phyloP scores from a whole-genome alignment of 192 early-diverging fungal species.

The Geranomyces michiganensis region DNA sequence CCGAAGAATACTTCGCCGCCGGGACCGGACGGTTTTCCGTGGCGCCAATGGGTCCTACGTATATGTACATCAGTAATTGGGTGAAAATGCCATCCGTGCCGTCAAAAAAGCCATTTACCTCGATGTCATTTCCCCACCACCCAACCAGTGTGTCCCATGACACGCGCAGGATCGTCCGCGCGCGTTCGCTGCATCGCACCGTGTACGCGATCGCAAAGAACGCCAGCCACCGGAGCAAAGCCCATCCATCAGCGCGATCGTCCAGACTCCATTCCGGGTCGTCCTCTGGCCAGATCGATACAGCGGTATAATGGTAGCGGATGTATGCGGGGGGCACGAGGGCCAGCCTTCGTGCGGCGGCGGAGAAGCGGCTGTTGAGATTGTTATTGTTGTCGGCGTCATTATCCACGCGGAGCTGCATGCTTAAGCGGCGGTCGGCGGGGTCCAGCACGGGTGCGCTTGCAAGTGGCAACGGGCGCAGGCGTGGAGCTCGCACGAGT shows the following conservation, averaged over 20 bases:
- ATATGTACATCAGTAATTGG: too few relatives aligned
- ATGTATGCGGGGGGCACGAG: slow-evolving; percentile 1
- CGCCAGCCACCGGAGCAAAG: neutral
- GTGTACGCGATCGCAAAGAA: neutral
- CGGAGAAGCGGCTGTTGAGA: neutral
- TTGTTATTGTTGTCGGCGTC: too few relatives aligned
- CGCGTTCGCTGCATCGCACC: neutral
- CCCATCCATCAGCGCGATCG: neutral
- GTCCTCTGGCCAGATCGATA: slow-evolving; percentile 38
- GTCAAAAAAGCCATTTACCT: slow-evolving; percentile 10
- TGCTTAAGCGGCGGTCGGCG: slow-evolving; percentile 15
- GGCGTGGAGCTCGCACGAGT: slow-evolving; percentile 18
- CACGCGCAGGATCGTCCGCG: neutral
- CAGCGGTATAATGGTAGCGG: slow-evolving; percentile 22
- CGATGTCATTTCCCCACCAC: slow-evolving; percentile 33
- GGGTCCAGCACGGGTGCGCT: slow-evolving; percentile 8
- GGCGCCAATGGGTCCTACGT: slow-evolving; percentile 30
- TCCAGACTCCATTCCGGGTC: slow-evolving; percentile 31
- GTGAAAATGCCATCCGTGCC: neutral
- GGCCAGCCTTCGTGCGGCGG: neutral
- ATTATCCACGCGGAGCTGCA: slow-evolving; percentile 29
- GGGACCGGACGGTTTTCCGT: slow-evolving; percentile 21
- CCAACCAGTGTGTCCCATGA: slow-evolving; percentile 7
- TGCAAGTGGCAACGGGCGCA: slow-evolving; percentile 21
- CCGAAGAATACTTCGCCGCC: slow-evolving; percentile 30